Evolutionary conservation across 345 rosid genomes (phyloP).

Genomic region (Sisymbrium altissimum): DNA sequence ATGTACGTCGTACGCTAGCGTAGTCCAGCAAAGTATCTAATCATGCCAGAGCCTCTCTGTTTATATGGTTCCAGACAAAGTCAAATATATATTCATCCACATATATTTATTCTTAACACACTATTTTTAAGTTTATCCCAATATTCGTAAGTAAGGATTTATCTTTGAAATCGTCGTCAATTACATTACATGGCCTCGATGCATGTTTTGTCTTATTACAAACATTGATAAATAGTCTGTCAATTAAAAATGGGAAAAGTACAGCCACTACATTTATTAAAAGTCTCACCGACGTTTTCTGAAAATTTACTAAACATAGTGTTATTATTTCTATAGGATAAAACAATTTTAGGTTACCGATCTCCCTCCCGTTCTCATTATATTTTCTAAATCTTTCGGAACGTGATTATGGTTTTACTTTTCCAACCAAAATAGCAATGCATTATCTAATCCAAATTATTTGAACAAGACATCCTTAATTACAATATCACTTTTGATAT

Average conservation of each 20-base stretch:
- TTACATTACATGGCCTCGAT: constrained; percentile 1
- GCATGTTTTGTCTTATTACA: constrained; percentile 4
- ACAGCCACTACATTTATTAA: constrained; percentile 3
- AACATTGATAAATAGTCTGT: background rate
- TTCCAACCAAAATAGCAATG: background rate
- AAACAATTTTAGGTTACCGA: background rate
- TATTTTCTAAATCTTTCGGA: background rate
- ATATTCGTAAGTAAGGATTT: background rate
- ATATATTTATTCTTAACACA: background rate
- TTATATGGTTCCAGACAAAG: constrained; percentile 3
- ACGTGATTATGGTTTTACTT: background rate
- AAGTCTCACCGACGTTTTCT: constrained; percentile 14
- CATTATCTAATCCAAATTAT: background rate
- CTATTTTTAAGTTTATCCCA: background rate
- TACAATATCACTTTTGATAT: background rate
- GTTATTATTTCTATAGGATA: background rate
- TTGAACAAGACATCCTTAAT: background rate
- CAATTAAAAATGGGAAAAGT: background rate
- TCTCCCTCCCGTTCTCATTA: background rate
- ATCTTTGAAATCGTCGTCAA: constrained; percentile 1
- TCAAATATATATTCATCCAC: background rate
- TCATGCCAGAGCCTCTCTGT: constrained; percentile 26
- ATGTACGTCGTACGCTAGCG: constrained; percentile 19
- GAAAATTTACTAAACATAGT: background rate
- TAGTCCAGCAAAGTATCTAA: constrained; percentile 32